Evolutionary conservation across 2,329 filamentous ascomycete genomes (phyloP).

Genomic region (Nemania bipapillata): DNA sequence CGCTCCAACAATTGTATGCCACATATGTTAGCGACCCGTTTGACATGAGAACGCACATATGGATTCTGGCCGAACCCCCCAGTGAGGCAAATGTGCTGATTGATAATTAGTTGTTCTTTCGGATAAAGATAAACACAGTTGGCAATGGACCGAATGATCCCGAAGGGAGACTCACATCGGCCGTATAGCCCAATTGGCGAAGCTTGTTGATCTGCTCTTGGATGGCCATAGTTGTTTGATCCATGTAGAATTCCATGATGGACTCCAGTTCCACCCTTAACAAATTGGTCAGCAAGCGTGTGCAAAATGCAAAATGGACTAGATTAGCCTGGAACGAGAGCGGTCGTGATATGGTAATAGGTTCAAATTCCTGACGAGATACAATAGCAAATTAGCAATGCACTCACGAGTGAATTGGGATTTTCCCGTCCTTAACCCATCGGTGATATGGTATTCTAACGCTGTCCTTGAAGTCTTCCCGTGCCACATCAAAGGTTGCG

Average conservation of each 20-base stretch:
- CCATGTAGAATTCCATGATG: slow-evolving; percentile 11
- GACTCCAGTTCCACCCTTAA: slow-evolving; percentile 15
- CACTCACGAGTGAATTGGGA: too few species aligned
- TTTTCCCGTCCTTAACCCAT: too few species aligned
- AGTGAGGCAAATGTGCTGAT: slow-evolving; percentile 10
- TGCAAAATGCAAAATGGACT: not conserved
- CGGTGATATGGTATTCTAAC: too few species aligned
- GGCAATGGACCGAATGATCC: not conserved
- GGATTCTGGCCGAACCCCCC: slow-evolving; percentile 7
- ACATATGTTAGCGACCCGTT: not conserved
- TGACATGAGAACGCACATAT: slow-evolving; percentile 10
- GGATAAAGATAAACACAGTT: not conserved
- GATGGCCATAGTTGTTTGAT: not conserved
- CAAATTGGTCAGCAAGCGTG: slow-evolving; percentile 5
- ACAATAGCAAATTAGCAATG: too few species aligned
- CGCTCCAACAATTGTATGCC: not conserved
- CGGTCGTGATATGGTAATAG: too few species aligned
- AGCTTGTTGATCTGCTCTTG: slow-evolving; percentile 3
- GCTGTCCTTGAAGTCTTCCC: too few species aligned
- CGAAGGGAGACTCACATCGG: slow-evolving; percentile 6
- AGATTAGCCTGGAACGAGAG: too few species aligned
- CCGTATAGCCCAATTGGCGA: slow-evolving; percentile 5
- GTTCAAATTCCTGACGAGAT: too few species aligned
- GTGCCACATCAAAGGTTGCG: too few species aligned
- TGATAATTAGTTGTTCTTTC: slow-evolving; percentile 10